phyloP scores from a whole-genome alignment of 352 stramenopile species.

The Pythium apleroticum region DNA sequence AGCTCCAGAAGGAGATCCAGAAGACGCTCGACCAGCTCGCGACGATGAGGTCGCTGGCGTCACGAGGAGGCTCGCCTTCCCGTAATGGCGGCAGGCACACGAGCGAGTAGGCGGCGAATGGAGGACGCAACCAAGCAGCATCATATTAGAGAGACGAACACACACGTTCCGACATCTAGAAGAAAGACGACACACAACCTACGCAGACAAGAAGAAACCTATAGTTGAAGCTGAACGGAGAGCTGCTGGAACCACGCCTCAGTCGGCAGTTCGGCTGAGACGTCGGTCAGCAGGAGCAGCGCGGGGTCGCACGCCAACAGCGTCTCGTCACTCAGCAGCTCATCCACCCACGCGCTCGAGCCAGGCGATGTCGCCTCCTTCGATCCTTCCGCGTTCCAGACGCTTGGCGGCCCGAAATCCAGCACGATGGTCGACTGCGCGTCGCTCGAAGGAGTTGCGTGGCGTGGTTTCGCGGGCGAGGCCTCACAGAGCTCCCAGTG shows the following conservation, averaged over 20 bases:
- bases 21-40: conserved; percentile 57
- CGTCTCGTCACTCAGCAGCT: conserved; percentile 42
- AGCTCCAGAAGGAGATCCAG: conserved; percentile 57
- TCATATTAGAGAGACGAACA: not conserved
- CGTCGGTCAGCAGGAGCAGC: conserved; percentile 11
- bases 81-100: not conserved
- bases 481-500: conserved; percentile 4
- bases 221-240: conserved; percentile 14
- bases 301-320: conserved; percentile 14
- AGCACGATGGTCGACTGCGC: conserved; percentile 32
- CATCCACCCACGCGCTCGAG: conserved; percentile 43
- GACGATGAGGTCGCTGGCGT: conserved; percentile 22
- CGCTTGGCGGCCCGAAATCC: conserved; percentile 56
- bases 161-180: not conserved
- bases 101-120: not conserved
- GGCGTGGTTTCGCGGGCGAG: not conserved
- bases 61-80: not conserved
- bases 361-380: conserved; percentile 12
- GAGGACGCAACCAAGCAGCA: not conserved
- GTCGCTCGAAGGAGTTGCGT: not conserved
- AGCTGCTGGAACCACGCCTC: conserved; percentile 22
- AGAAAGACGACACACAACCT: not conserved
- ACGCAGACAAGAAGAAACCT: not conserved
- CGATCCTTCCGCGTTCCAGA: conserved; percentile 37
- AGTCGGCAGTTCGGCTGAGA: conserved; percentile 8